Evolutionary conservation across 108 stramenopile species (phyloP).

Genomic region (Conticribra guillardii): DNA sequence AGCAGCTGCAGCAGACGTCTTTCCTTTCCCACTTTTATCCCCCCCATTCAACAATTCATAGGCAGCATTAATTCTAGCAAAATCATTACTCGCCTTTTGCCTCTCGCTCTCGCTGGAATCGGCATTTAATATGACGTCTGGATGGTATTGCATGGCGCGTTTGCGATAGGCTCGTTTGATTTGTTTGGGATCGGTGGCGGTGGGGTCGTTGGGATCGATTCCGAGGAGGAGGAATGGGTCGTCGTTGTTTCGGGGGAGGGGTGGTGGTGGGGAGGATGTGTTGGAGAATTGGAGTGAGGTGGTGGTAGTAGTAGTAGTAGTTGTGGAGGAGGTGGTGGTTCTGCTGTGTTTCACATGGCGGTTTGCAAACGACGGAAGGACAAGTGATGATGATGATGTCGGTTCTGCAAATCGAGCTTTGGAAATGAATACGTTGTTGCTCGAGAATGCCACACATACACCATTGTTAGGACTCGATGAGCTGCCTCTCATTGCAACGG

Average conservation of each 20-base stretch:
- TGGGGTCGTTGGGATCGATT: conserved; percentile 42
- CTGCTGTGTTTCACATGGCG: too few species aligned
- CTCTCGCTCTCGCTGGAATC: conserved; percentile 65
- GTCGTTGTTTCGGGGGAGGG: conserved; percentile 41
- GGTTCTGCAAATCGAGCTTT: too few species aligned
- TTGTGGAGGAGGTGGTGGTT: too few species aligned
- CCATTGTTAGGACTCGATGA: too few species aligned
- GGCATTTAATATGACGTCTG: conserved; percentile 65
- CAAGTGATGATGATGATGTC: too few species aligned
- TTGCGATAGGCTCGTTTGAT: conserved; percentile 84
- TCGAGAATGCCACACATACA: too few species aligned
- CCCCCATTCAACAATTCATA: conserved; percentile 71
- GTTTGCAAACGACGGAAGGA: too few species aligned
- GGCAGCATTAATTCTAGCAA: conserved; percentile 85
- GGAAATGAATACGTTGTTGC: too few species aligned
- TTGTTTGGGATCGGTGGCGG: conserved; percentile 59
- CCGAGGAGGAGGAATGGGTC: conserved; percentile 61
- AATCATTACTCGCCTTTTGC: conserved; percentile 68
- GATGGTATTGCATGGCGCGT: conserved; percentile 82
- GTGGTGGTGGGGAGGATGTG: conserved; percentile 15
- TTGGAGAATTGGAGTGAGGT: too few species aligned
- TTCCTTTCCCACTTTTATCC: conserved; percentile 22
- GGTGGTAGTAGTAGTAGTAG: too few species aligned
- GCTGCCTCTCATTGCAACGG: too few species aligned
- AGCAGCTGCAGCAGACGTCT: not conserved